Percentiles rank a stretch among this genome's conserved stretches.
Evolutionary conservation across 768 basidiomycete genomes (phyloP).

Genomic region (Terana coerulea): DNA sequence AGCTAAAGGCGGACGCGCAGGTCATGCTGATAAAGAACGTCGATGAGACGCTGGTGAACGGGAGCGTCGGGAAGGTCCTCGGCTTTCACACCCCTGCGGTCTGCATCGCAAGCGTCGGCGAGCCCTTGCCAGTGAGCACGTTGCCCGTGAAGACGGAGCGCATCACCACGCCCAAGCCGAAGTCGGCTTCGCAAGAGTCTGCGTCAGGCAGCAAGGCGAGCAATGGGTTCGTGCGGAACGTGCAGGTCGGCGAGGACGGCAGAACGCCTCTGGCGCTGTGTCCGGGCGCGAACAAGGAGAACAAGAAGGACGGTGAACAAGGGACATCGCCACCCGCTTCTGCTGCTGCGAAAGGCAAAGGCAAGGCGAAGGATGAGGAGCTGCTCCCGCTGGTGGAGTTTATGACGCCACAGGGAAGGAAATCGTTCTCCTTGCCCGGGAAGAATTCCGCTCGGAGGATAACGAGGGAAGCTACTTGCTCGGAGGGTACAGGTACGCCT

Average conservation of each 20-base stretch:
- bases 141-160: constrained; percentile 7
- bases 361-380: constrained; percentile 35
- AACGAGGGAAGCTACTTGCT: constrained; percentile 45
- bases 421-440: constrained; percentile 44
- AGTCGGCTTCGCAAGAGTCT: constrained; percentile 19
- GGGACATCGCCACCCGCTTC: neutral
- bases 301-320: too few species aligned
- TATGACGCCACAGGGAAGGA: constrained; percentile 39
- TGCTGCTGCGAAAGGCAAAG: constrained; percentile 22
- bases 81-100: constrained; percentile 40
- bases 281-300: constrained; percentile 32
- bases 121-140: neutral
- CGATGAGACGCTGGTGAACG: constrained; percentile 62
- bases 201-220: constrained; percentile 18
- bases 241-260: constrained; percentile 29
- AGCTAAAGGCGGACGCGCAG: constrained; percentile 59
- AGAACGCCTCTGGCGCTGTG: constrained; percentile 22
- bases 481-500: constrained; percentile 39
- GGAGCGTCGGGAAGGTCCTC: constrained; percentile 58
- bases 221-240: constrained; percentile 34
- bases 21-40: constrained; percentile 73
- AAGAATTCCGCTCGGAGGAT: constrained; percentile 52
- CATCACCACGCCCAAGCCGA: constrained; percentile 13
- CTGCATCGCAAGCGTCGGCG: constrained; percentile 15
- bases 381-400: constrained; percentile 46